phyloP scores from a whole-genome alignment of 78 protist genomes.

The Planoprotostelium fungivorum region DNA sequence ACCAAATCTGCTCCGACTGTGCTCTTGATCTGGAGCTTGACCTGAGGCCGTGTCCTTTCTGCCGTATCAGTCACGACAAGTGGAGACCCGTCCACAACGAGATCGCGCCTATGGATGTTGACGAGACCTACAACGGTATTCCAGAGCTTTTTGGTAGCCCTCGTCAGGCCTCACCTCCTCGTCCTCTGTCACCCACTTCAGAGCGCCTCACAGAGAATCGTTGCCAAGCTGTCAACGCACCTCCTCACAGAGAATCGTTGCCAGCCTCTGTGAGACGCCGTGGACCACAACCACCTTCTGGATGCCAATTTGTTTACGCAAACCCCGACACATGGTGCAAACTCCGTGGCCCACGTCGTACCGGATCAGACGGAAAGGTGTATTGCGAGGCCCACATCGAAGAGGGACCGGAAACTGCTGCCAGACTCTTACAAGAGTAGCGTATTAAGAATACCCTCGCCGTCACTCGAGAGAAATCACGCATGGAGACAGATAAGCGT shows the following conservation, averaged over 20 bases:
- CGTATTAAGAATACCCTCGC: background rate
- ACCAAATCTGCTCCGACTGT: slow-evolving; percentile 1
- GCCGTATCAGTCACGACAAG: slow-evolving; percentile 2
- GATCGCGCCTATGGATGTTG: background rate
- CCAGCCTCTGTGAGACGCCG: slow-evolving; percentile 1
- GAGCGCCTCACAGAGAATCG: slow-evolving; percentile 2
- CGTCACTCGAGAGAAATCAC: slow-evolving; percentile 1
- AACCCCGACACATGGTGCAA: background rate
- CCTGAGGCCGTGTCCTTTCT: slow-evolving; percentile 2
- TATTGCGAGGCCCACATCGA: background rate
- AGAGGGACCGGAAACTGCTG: background rate
- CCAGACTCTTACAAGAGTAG: background rate
- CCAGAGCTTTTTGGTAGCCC: slow-evolving; percentile 2
- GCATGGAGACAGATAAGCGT: background rate
- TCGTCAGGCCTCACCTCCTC: slow-evolving; percentile 2
- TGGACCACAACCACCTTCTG: slow-evolving; percentile 2
- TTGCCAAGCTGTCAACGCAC: background rate
- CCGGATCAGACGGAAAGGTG: background rate
- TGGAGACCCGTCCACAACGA: slow-evolving; percentile 2
- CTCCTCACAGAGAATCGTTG: background rate
- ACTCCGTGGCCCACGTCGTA: slow-evolving; percentile 1
- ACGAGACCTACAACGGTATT: slow-evolving; percentile 1
- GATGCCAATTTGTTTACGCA: slow-evolving; percentile 1
- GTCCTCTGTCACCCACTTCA: slow-evolving; percentile 2
- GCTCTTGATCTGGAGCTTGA: slow-evolving; percentile 1